These are phyloP conservation scores for Gonapodya sp. DNA, from an alignment of 192 early-diverging fungal species.

Conservation along the genomic window DNA sequence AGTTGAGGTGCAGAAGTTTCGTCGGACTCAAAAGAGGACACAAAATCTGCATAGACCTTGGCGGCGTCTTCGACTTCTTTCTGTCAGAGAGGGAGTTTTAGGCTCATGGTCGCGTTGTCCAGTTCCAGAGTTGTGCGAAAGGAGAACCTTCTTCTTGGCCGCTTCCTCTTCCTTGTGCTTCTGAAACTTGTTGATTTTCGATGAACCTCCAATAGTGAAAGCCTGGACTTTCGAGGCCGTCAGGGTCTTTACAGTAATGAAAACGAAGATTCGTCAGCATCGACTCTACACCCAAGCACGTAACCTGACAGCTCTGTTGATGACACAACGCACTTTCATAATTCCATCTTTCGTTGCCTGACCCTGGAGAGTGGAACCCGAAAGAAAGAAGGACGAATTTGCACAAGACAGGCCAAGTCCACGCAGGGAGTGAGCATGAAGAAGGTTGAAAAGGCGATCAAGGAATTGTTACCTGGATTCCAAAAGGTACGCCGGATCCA, in stretches of 20 bases:
- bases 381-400: too few relatives aligned
- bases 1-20: not conserved
- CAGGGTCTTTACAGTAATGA: constrained; percentile 32
- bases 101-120: constrained; percentile 15
- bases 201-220: constrained; percentile 47
- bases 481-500: too few relatives aligned
- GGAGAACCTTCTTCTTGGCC: constrained; percentile 53
- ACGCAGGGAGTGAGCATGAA: too few relatives aligned
- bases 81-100: constrained; percentile 10
- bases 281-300: too few relatives aligned
- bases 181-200: constrained; percentile 66
- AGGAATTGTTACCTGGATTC: too few relatives aligned
- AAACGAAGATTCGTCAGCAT: too few relatives aligned
- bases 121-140: not conserved
- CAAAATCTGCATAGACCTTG: constrained; percentile 67
- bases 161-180: constrained; percentile 66
- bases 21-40: constrained; percentile 67
- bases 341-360: not conserved
- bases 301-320: too few relatives aligned
- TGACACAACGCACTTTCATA: not conserved
- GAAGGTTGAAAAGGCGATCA: too few relatives aligned
- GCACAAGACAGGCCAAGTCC: too few relatives aligned
- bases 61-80: constrained; percentile 71
- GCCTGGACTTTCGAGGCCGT: constrained; percentile 54
- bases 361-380: too few relatives aligned